Base-by-base conservation (phyloP, 1,139 yeast genomes). In the Magnusiomyces suaveolens region DNA sequence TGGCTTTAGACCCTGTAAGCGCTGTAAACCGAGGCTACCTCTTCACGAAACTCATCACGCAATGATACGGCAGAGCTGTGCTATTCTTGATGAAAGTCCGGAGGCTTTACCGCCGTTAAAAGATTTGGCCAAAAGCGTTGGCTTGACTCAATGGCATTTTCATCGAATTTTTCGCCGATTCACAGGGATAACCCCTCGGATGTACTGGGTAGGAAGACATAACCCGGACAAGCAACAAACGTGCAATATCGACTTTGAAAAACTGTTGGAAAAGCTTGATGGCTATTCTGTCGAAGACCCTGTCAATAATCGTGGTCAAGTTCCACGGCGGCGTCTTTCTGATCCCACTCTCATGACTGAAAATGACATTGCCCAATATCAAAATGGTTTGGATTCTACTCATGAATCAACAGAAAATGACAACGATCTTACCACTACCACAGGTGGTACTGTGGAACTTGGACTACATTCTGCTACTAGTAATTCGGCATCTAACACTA, bases 81-180 rank as follows among this genome's bases (percentile, higher is more conserved):
- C 41, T 48, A 48, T 51, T 29, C 53, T 54, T 33, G 56, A 50
- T 49, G 48, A 52, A 49, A 50, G 54, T n/a, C 56, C 58, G 25
- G 54, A 52, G 20, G 52, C 46, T 24, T 52, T 55, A n/a, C 59
- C 60, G 1, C 54, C 55, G 2, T 53, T 62, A n/a, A 55, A 54
- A 50, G 56, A 57, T 20, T 53, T 67, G 33, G 59, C 63, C 25
- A 55, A 58, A 38, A 36, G 50, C 26, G 62, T 57, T 8, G 61
- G 63, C 1, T 57, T 65, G 23, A 64, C 70, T 2, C 64, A 64
- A 53, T 66, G 69, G 69, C 68, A 67, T 51, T 63, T 66, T 50
- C 65, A 62, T 52, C 57, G 70, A 6, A 57, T 63, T 20, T 67
- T 67, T 56, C 64, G 66, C 46, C 58, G 60, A 46, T 66, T 65